Evolutionary conservation across 768 basidiomycete species (phyloP).

Genomic region (Glaciozyma martinii): DNA sequence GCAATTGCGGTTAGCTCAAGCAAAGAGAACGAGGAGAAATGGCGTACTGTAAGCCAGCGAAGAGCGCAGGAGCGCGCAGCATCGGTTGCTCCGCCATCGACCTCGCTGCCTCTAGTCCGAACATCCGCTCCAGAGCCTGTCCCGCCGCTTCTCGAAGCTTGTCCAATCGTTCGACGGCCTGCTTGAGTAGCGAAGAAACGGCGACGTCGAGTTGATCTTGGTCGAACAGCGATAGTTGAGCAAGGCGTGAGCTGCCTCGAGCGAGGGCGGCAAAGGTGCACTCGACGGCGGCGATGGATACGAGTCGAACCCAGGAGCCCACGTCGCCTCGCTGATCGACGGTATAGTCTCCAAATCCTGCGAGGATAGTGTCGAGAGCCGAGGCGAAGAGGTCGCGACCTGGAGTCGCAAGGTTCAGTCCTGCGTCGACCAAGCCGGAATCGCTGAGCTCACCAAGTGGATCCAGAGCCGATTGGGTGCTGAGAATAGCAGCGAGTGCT

Average conservation of each 20-base stretch:
- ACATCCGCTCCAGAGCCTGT: constrained; percentile 49
- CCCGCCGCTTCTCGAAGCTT: constrained; percentile 79
- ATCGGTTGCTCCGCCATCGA: constrained; percentile 28
- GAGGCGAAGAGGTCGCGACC: constrained; percentile 1
- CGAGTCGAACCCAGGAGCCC: constrained; percentile 86
- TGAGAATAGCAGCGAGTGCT: constrained; percentile 1
- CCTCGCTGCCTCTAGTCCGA: constrained; percentile 15
- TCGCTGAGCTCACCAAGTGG: not conserved
- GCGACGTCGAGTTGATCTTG: constrained; percentile 42
- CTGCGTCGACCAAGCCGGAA: not conserved
- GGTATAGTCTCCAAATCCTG: constrained; percentile 80
- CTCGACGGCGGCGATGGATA: constrained; percentile 60
- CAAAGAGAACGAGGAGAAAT: not conserved
- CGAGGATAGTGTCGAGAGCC: constrained; percentile 46
- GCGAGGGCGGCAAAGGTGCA: constrained; percentile 49
- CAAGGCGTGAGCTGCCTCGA: constrained; percentile 11
- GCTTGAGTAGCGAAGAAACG: constrained; percentile 67
- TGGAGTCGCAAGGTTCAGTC: not conserved
- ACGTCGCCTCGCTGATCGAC: constrained; percentile 92
- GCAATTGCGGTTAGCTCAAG: constrained; percentile 44
- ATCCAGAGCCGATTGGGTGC: not conserved
- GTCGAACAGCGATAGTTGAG: constrained; percentile 27
- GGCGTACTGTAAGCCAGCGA: constrained; percentile 44
- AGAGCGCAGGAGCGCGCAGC: constrained; percentile 30
- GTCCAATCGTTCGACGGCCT: constrained; percentile 82